These are phyloP conservation scores for Hyphopichia fennica DNA, from an alignment of 1,139 yeast species.

Conservation along the genomic window DNA sequence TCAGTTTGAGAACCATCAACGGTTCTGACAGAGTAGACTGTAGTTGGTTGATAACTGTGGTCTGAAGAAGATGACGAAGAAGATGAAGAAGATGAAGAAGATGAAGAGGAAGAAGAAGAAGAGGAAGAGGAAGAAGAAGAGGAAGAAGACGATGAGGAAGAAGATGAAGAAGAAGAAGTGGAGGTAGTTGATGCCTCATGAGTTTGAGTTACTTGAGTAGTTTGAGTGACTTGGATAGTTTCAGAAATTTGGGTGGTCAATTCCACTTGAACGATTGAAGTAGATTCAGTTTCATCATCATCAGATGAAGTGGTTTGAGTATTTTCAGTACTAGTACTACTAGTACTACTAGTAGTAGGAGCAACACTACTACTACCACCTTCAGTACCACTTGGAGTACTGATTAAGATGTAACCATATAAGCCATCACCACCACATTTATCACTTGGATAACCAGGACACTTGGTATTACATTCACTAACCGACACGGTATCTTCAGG, in stretches of 20 bases:
- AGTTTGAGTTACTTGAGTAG: constrained; percentile 15
- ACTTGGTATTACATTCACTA: constrained; percentile 42
- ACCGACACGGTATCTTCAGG: constrained; percentile 40
- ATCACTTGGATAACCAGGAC: constrained; percentile 50
- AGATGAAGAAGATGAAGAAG: constrained; percentile 4
- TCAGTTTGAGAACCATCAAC: constrained; percentile 23
- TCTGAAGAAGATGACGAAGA: not conserved
- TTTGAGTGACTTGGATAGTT: constrained; percentile 13
- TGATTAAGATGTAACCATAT: constrained; percentile 36
- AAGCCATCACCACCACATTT: constrained; percentile 34
- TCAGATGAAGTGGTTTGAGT: constrained; percentile 9
- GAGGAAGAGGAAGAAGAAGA: constrained; percentile 7
- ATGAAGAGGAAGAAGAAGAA: constrained; percentile 3
- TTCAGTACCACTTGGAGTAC: constrained; percentile 20
- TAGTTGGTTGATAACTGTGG: constrained; percentile 11
- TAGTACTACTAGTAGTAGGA: constrained; percentile 7
- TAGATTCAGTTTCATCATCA: not conserved
- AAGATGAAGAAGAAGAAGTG: constrained; percentile 9
- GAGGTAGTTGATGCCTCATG: constrained; percentile 10
- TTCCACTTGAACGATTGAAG: not conserved
- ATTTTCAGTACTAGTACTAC: constrained; percentile 10
- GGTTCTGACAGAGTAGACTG: constrained; percentile 25
- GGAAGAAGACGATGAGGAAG: constrained; percentile 5
- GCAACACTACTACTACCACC: constrained; percentile 11
- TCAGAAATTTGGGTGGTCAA: constrained; percentile 11